Conservation (phyloP, 352 stramenopile genomes). For the Ophiocytium majus region DNA sequence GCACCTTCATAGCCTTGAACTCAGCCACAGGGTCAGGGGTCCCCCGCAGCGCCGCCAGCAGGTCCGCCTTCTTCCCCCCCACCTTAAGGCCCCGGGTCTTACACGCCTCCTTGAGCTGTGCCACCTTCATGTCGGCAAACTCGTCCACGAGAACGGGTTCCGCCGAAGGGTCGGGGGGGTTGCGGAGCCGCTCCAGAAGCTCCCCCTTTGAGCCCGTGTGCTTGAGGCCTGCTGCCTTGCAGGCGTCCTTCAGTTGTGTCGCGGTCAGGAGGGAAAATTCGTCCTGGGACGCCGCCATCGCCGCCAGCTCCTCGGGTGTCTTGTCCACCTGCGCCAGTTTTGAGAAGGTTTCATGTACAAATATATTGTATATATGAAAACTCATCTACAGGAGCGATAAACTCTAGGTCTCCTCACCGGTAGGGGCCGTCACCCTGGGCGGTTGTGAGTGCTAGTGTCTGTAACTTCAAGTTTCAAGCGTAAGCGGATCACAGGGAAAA, state of each 20-base stretch:
- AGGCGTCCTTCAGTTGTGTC: constrained; percentile 26
- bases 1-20: constrained; percentile 67
- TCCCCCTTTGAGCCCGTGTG: constrained; percentile 61
- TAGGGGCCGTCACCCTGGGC: no score
- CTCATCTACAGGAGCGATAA: no score
- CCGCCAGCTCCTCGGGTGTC: constrained; percentile 73
- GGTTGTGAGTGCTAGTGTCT: no score
- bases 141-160: no score
- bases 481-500: no score
- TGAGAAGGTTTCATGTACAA: no score
- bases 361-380: no score
- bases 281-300: constrained; percentile 68
- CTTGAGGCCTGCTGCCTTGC: constrained; percentile 58
- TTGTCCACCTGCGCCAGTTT: constrained; percentile 62
- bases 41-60: constrained; percentile 44
- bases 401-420: no score
- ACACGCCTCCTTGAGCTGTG: constrained; percentile 25
- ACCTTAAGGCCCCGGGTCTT: constrained; percentile 62
- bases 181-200: constrained; percentile 42
- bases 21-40: constrained; percentile 55
- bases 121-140: not conserved
- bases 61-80: constrained; percentile 56
- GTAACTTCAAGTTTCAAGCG: no score
- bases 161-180: no score
- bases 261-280: constrained; percentile 33